Base-by-base conservation (phyloP, 805 yeast species). In the Schwanniomyces polymorphus region DNA sequence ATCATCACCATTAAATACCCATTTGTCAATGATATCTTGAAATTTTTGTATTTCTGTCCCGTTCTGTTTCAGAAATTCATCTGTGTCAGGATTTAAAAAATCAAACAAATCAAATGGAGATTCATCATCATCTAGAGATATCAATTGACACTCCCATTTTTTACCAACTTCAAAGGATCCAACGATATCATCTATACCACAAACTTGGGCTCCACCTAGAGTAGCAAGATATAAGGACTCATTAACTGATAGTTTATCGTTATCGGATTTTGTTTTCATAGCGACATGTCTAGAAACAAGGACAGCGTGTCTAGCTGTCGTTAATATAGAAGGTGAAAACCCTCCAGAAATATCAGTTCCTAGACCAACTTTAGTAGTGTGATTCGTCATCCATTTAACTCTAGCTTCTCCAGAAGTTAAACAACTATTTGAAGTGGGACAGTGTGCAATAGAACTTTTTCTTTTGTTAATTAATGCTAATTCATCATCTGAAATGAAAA, bases 1-100 rank as follows among this genome's bases (percentile, higher is more conserved):
- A 63, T 91, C 96, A 64, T 90, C 97, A 14, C 97, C 97, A 47
- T 81, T 79, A 63, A 87, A 90, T 11, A 90, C 68, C 97, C 97
- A 90, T 62, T 88, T 88, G 51, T 86, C 86, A 1, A 88, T 60
- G 45, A 86, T 55, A 57, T 83, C 78, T 26, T 70, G 72, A 62
- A 82, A 73, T 49, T 72, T 75, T 10, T 54, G 50, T 49, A 43
- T 8, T 7, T 43, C 42, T 43, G 7, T 17, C 23, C 18, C 38
- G 28, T 38, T 43, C 26, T 46, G 49, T 14, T 26, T 25, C 14
- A 28, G 11, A 16, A 41, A 14, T 5, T 23, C 38, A 9, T 27
- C 43, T 18, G 27, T 5, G 7, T 50, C 43, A 1, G 83, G 80
- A 14, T 64, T 53, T 58, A 84, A 88, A 82, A 87, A 85, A 5